Percentiles rank a stretch among this genome's conserved stretches.
phyloP scores from a whole-genome alignment of 768 basidiomycete genomes.

The Fomitopsis pulvina region DNA sequence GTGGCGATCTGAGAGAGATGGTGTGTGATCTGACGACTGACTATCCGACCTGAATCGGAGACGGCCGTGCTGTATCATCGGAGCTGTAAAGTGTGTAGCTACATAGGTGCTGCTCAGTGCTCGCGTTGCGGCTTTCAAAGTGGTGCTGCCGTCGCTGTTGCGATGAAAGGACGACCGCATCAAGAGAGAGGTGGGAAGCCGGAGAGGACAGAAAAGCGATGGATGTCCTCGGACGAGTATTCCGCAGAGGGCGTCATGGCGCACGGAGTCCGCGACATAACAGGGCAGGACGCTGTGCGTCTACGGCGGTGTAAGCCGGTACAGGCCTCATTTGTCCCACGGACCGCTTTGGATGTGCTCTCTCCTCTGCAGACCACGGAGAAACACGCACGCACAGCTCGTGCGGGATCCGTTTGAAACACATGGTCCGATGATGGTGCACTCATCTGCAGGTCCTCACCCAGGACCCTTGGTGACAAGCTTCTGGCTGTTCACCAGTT shows the following conservation, averaged over 20 bases:
- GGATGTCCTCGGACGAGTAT: neutral
- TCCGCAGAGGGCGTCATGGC: neutral
- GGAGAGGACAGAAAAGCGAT: neutral
- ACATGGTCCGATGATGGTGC: constrained; percentile 7
- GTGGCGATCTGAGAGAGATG: neutral
- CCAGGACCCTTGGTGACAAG: constrained; percentile 22
- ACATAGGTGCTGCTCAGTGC: too few relatives aligned
- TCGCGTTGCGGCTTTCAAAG: too few relatives aligned
- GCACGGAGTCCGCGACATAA: neutral
- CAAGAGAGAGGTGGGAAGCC: neutral
- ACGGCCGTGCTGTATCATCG: too few relatives aligned
- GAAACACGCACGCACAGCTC: constrained; percentile 1
- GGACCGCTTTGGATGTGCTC: neutral
- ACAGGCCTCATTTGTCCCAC: neutral
- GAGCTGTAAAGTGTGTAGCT: too few relatives aligned
- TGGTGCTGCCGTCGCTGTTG: too few relatives aligned
- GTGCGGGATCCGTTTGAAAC: constrained; percentile 4
- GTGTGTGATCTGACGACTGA: neutral
- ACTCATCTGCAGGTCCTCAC: constrained; percentile 11
- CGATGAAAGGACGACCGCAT: neutral
- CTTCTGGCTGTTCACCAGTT: constrained; percentile 14
- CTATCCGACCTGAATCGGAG: too few relatives aligned
- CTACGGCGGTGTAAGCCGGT: constrained; percentile 4
- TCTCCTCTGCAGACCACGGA: constrained; percentile 1
- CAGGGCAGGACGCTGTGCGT: constrained; percentile 5